Evolutionary conservation across 2,329 filamentous ascomycete species (phyloP), one percentile per base, ranked within the genome.

Genomic region (Stachybotrys chlorohalonatus): DNA sequence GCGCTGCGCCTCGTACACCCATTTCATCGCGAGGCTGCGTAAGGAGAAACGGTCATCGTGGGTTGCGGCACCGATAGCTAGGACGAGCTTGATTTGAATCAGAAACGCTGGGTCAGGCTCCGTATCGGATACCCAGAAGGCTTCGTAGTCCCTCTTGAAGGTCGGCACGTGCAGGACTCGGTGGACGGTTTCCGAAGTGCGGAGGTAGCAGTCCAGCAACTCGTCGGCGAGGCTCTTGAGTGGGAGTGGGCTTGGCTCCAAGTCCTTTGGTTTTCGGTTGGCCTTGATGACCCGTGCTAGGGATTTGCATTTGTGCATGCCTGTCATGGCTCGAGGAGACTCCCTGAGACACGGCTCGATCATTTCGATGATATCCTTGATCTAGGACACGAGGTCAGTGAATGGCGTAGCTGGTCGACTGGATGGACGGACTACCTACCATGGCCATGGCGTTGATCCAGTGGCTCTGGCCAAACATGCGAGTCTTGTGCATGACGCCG

Each of bases 161-260:
- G 75, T 77, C 0, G 82, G 82, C 1, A 80, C 63, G 62, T 86
- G 79, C 8, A 86, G 55, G 30, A 86, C 73, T 3, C 83, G 75
- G 57, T 80, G 75, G 15, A 80, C 75, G 1, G 78, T 76, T 60
- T 85, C 82, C 47, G 81, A 75, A 0, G 77, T 78, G 51, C 79
- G 70, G 16, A 86, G 67, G 67, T 84, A 84, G 32, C 70, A 65
- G 8, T 77, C 70, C 15, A 84, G 68, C 1, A 84, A 71, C 52
- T 73, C 65, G 55, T 84, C 79, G 0, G 77, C 75, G 1, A 81
- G 56, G 0, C 66, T 64, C 11, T 47, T 47, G 46, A 24, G 9
- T 8, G 46, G 46, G 9, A 47, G 15, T 9, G 9, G 9, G 6
- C 9, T n/a, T 8, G 17, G 15, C 46, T 8, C 46, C 3, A 65